Evolutionary conservation across 352 stramenopile species (phyloP), one percentile per base, ranked within the genome.

Genomic region (Globisporangium uncinulatum): DNA sequence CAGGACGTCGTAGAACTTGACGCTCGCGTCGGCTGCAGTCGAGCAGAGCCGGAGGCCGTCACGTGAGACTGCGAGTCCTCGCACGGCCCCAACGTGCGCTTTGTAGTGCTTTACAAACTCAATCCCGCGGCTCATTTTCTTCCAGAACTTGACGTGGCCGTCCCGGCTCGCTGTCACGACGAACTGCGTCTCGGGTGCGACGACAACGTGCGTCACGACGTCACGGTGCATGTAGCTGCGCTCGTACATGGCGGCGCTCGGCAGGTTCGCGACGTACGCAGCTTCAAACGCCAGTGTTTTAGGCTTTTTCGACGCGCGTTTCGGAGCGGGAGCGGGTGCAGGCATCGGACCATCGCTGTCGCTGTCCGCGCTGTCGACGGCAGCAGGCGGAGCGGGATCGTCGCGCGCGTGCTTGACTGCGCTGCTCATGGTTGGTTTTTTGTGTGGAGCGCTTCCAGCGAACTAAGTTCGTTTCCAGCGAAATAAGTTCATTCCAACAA

Each of bases 91-190:
- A 0, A 98, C 62, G 70, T 99, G 97, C 31, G 97, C 96, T 51
- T 97, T 97, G 71, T 98, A 99, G 48, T 98, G 97, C 79, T 99
- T 99, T 44, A 99, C 97, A 74, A 99, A 99, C 84, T 99, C 97
- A 42, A 99, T 82, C 24, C 85, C 83, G 41, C 79, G 73, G 8
- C 77, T 70, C 76, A 98, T 97, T 65, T 99, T 98, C 71, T 99
- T 99, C 97, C 97, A 99, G 68, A 99, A 99, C 69, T 99, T 99
- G 19, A 99, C 89, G 60, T 99, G 89, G 8, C 97, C 97, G 72
- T 99, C 97, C 32, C 72, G 63, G 44, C 87, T 98, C 3, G 86
- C 96, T 4, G 97, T 99, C 11, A 99, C 69, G 6, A 99, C 56
- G 58, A 99, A 99, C 54, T 98, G 96, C 62, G 97, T 98, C 62